Base-by-base conservation (phyloP, 2,329 filamentous ascomycete genomes). In the Venturia aucupariae region DNA sequence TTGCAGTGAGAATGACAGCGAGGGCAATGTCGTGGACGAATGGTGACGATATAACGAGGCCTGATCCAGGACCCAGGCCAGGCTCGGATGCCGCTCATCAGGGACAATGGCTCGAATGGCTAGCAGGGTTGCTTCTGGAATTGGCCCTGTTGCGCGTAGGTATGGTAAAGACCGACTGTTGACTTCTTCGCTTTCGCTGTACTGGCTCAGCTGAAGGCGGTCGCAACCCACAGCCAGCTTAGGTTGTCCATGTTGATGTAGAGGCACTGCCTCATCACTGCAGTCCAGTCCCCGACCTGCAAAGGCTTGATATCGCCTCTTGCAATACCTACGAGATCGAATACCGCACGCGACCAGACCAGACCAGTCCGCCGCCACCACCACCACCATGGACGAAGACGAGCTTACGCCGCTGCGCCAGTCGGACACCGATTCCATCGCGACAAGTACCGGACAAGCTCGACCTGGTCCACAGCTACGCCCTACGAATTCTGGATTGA, bases 301-400 rank as follows among this genome's bases (percentile, higher is more conserved):
- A 35, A 55, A 55, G 27, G 48, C 48, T 22, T 55, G 48, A 55
- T 32, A 55, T 32, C 48, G 48, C 48, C 48, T 55, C 48, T 55
- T 32, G 48, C 24, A 11, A 55, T n/a, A 35, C 46, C 46, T 51
- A 51, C n/a, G n/a, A n/a, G n/a, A n/a, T n/a, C n/a, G n/a, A n/a
- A n/a, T n/a, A n/a, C n/a, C n/a, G n/a, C 27, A 32, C 48, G 22
- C 48, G 24, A 19, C 17, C 48, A 27, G 15, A n/a, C n/a, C n/a
- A n/a, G n/a, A n/a, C n/a, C n/a, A n/a, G n/a, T n/a, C n/a, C n/a
- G n/a, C n/a, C n/a, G n/a, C n/a, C n/a, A n/a, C n/a, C 11, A 4
- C 27, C 27, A 27, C 48, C 48, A 55, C 48, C 48, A 57, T 57
- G 51, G 51, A 57, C 51, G 51, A 57, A n/a, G 51, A 35, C 19